phyloP scores from a whole-genome alignment of 2,329 filamentous ascomycete genomes.

The Colletotrichum eleusines region DNA sequence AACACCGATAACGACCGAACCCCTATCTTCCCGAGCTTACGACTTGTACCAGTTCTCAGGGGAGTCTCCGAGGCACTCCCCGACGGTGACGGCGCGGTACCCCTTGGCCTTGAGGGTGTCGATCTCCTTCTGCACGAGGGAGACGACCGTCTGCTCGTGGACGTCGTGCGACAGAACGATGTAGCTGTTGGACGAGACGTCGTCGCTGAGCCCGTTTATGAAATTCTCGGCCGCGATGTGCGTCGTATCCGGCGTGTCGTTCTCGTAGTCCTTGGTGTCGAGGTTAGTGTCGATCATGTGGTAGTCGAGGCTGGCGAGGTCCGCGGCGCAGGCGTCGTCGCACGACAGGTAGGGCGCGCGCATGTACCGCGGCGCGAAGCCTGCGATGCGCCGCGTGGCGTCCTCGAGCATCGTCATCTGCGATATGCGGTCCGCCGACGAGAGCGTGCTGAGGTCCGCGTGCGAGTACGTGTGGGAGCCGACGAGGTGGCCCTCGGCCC shows the following conservation, averaged over 20 bases:
- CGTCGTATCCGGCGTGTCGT: slow-evolving; percentile 63
- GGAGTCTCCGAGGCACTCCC: slow-evolving; percentile 66
- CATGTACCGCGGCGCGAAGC: slow-evolving; percentile 58
- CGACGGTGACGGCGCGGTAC: slow-evolving; percentile 64
- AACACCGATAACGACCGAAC: background rate
- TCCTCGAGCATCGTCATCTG: slow-evolving; percentile 61
- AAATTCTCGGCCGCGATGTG: slow-evolving; percentile 57
- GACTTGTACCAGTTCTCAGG: slow-evolving; percentile 62
- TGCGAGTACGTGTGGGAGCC: slow-evolving; percentile 57
- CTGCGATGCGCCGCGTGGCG: slow-evolving; percentile 57
- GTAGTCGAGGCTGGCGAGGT: slow-evolving; percentile 58
- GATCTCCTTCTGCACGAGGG: slow-evolving; percentile 53
- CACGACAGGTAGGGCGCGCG: slow-evolving; percentile 61
- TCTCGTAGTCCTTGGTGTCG: slow-evolving; percentile 72
- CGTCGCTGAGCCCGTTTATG: slow-evolving; percentile 44
- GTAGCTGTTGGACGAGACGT: slow-evolving; percentile 50
- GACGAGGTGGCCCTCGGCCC: slow-evolving; percentile 58
- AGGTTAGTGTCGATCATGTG: slow-evolving; percentile 68
- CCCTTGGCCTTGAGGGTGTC: slow-evolving; percentile 55
- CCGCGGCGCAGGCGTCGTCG: slow-evolving; percentile 42
- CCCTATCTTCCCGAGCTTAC: background rate
- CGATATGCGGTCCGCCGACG: slow-evolving; percentile 49
- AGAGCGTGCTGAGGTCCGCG: slow-evolving; percentile 54
- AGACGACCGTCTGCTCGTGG: slow-evolving; percentile 52
- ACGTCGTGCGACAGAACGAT: slow-evolving; percentile 68